Evolutionary conservation across 331 rosid species (phyloP).

Genomic region (Rhamnella rubrinervis): DNA sequence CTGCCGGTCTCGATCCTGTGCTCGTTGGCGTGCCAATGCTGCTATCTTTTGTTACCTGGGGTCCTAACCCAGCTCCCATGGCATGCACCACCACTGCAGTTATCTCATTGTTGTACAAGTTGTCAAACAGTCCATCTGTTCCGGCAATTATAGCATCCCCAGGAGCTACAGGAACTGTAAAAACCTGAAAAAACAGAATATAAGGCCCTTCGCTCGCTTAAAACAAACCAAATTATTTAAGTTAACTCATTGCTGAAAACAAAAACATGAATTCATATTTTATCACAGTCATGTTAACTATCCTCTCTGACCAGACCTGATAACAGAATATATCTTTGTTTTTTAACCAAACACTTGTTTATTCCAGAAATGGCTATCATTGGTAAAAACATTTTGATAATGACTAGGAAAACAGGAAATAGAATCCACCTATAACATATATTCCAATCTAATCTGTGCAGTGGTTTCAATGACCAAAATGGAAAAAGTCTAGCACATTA

Average conservation of each 20-base stretch:
- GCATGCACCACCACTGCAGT: conserved; percentile 87
- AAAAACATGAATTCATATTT: not conserved
- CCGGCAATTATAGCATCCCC: conserved; percentile 88
- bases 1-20: conserved; percentile 78
- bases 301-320: not conserved
- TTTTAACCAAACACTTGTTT: too few species aligned
- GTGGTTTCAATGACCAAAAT: too few species aligned
- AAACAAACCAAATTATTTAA: not conserved
- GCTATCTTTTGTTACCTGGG: conserved; percentile 94
- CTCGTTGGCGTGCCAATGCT: conserved; percentile 89
- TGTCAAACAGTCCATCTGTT: conserved; percentile 87
- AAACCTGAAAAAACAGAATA: conserved; percentile 56
- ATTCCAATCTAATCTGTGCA: too few species aligned
- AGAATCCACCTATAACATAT: too few species aligned
- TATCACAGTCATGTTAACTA: too few species aligned
- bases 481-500: too few species aligned
- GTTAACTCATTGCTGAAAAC: not conserved
- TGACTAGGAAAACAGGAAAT: too few species aligned
- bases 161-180: conserved; percentile 74
- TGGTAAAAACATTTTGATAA: too few species aligned
- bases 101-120: conserved; percentile 83
- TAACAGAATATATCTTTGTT: not conserved
- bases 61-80: conserved; percentile 66
- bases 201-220: not conserved
- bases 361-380: too few species aligned